These are phyloP conservation scores for Clitopilus hobsonii DNA, from an alignment of 768 basidiomycete genomes.

Conservation along the genomic window DNA sequence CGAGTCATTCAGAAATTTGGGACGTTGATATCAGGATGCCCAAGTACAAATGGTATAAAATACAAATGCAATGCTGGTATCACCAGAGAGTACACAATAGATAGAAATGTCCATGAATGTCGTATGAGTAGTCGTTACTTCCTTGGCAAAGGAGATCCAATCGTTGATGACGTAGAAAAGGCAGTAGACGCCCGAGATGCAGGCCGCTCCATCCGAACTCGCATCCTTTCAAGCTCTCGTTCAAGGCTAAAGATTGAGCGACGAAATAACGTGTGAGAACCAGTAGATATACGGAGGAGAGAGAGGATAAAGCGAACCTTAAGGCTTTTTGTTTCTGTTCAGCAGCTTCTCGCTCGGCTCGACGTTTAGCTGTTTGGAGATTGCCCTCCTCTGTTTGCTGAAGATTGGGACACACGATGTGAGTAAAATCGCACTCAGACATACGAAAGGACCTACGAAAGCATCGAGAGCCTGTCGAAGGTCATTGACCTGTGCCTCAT, in stretches of 20 bases:
- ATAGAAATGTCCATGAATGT: background rate
- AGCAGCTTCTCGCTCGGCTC: conserved; percentile 71
- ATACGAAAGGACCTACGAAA: conserved; percentile 40
- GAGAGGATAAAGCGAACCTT: conserved; percentile 37
- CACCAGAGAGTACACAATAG: background rate
- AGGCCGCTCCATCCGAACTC: conserved; percentile 60
- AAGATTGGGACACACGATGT: conserved; percentile 1
- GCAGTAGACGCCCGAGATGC: conserved; percentile 27
- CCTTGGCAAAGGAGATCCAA: conserved; percentile 21
- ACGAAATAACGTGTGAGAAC: too few species aligned
- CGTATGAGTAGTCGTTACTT: conserved; percentile 15
- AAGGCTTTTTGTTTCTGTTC: conserved; percentile 71
- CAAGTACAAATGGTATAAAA: conserved; percentile 1
- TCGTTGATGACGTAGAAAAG: background rate
- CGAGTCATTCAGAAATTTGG: background rate
- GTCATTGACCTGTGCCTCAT: conserved; percentile 51
- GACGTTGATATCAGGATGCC: background rate
- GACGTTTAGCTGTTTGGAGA: conserved; percentile 67
- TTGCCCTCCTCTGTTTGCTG: conserved; percentile 69
- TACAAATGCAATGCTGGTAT: background rate
- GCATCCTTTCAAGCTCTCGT: conserved; percentile 63
- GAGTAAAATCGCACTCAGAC: background rate
- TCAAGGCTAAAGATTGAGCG: conserved; percentile 40
- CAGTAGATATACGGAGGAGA: conserved; percentile 3
- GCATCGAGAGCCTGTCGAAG: conserved; percentile 59